phyloP scores from a whole-genome alignment of 2,329 filamentous ascomycete species.

The Alternaria incomplexa region DNA sequence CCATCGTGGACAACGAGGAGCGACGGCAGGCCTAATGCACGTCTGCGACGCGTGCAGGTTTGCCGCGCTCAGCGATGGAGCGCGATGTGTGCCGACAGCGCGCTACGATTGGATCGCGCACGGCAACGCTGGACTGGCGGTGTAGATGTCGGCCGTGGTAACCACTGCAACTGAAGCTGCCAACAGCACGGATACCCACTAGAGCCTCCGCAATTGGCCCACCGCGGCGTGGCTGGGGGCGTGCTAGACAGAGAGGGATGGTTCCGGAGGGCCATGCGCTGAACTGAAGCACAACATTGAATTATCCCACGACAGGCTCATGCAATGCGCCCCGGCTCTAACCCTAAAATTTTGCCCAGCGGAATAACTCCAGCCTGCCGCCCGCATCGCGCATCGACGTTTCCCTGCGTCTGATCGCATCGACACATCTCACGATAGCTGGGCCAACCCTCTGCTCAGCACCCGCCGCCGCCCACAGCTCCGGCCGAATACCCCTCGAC shows the following conservation, averaged over 20 bases:
- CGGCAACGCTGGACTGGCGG: slow-evolving; percentile 34
- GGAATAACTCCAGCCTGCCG: slow-evolving; percentile 23
- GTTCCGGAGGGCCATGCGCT: slow-evolving; percentile 12
- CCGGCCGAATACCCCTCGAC: slow-evolving; percentile 20
- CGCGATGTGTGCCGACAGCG: slow-evolving; percentile 17
- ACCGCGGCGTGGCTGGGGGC: slow-evolving; percentile 18
- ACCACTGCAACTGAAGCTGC: slow-evolving; percentile 8
- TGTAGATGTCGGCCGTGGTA: slow-evolving; percentile 20
- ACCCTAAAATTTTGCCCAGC: slow-evolving; percentile 24
- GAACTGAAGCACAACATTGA: slow-evolving; percentile 12
- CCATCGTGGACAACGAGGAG: slow-evolving; percentile 15
- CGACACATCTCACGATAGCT: slow-evolving; percentile 22
- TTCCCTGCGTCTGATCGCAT: slow-evolving; percentile 27
- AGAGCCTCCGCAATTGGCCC: slow-evolving; percentile 16
- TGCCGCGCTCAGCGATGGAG: slow-evolving; percentile 20
- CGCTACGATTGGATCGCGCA: slow-evolving; percentile 9
- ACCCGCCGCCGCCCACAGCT: slow-evolving; percentile 7
- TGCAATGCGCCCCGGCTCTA: slow-evolving; percentile 29
- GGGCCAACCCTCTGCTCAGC: background rate
- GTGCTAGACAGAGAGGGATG: slow-evolving; percentile 28
- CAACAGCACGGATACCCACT: slow-evolving; percentile 16
- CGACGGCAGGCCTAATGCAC: slow-evolving; percentile 25
- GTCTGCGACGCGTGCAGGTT: slow-evolving; percentile 24
- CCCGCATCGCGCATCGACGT: slow-evolving; percentile 20
- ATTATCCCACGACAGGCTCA: slow-evolving; percentile 19